These are phyloP conservation scores for Haplographium delicatum DNA, from an alignment of 495 filamentous ascomycete genomes.

Conservation along the genomic window DNA sequence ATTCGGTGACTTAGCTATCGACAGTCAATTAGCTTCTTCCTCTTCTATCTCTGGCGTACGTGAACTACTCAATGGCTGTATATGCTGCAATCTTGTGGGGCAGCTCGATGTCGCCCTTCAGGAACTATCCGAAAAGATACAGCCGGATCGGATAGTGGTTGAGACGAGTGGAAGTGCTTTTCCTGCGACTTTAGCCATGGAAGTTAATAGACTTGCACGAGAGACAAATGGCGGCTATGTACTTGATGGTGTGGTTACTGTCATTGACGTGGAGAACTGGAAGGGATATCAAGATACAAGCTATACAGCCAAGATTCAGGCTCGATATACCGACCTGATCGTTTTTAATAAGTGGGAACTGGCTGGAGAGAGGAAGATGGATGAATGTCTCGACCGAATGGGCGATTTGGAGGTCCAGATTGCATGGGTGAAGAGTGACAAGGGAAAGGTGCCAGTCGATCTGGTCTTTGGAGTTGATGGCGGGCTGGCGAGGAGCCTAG, in stretches of 20 bases:
- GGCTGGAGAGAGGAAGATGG: slow-evolving; percentile 64
- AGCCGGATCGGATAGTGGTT: slow-evolving; percentile 82
- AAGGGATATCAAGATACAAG: slow-evolving; percentile 87
- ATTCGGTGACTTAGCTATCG: slow-evolving; percentile 90
- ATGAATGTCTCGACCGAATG: slow-evolving; percentile 76
- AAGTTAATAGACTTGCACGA: slow-evolving; percentile 73
- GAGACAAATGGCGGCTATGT: slow-evolving; percentile 59
- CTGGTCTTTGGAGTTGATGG: slow-evolving; percentile 86
- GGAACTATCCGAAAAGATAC: slow-evolving; percentile 54
- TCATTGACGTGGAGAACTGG: slow-evolving; percentile 98
- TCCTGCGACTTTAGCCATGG: slow-evolving; percentile 85
- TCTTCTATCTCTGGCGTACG: slow-evolving; percentile 80
- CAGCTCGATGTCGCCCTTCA: slow-evolving; percentile 75
- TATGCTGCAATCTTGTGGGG: slow-evolving; percentile 97
- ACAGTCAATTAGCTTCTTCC: slow-evolving; percentile 80
- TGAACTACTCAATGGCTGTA: slow-evolving; percentile 92
- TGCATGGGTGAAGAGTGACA: slow-evolving; percentile 74
- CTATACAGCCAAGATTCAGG: slow-evolving; percentile 82
- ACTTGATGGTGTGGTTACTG: slow-evolving; percentile 85
- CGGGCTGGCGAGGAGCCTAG: slow-evolving; percentile 59
- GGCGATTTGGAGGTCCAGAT: slow-evolving; percentile 79
- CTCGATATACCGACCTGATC: slow-evolving; percentile 85
- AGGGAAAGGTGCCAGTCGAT: slow-evolving; percentile 66
- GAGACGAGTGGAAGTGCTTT: slow-evolving; percentile 89
- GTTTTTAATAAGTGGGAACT: slow-evolving; percentile 95